Percentiles rank a stretch among this genome's conserved stretches.
Evolutionary conservation across 208 protist species (phyloP).

Genomic region (Leptomonas seymouri): DNA sequence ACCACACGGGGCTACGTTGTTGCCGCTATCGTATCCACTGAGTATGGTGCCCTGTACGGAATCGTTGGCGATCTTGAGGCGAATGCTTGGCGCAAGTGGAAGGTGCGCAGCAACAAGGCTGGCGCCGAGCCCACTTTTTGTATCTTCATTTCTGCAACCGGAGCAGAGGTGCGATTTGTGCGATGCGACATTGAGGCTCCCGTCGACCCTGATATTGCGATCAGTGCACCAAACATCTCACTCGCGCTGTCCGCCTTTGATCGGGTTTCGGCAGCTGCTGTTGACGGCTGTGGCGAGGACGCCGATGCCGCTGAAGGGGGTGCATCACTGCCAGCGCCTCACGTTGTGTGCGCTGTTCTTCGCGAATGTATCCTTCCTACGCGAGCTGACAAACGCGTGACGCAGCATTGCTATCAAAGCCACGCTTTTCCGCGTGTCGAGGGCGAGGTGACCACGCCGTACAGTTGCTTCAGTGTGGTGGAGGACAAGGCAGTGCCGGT

Average conservation of each 20-base stretch:
- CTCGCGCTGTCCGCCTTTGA: conserved; percentile 70
- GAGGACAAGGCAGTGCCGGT: conserved; percentile 15
- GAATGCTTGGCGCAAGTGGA: conserved; percentile 46
- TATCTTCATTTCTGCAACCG: conserved; percentile 32
- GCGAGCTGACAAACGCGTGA: not conserved
- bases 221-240: conserved; percentile 38
- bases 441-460: not conserved
- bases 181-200: conserved; percentile 43
- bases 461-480: conserved; percentile 10
- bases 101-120: conserved; percentile 13
- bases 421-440: conserved; percentile 9
- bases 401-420: conserved; percentile 36
- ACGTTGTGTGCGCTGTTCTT: conserved; percentile 26
- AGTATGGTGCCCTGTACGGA: conserved; percentile 29
- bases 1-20: conserved; percentile 44
- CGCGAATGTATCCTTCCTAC: conserved; percentile 43
- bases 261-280: conserved; percentile 19
- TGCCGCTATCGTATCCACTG: conserved; percentile 28
- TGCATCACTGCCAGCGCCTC: not conserved
- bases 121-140: conserved; percentile 24
- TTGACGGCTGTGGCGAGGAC: not conserved
- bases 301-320: not conserved
- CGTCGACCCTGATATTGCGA: conserved; percentile 25
- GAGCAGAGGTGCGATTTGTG: conserved; percentile 40
- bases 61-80: conserved; percentile 39